phyloP scores from a whole-genome alignment of 2,329 filamentous ascomycete species.

The Emericellopsis cladophorae region DNA sequence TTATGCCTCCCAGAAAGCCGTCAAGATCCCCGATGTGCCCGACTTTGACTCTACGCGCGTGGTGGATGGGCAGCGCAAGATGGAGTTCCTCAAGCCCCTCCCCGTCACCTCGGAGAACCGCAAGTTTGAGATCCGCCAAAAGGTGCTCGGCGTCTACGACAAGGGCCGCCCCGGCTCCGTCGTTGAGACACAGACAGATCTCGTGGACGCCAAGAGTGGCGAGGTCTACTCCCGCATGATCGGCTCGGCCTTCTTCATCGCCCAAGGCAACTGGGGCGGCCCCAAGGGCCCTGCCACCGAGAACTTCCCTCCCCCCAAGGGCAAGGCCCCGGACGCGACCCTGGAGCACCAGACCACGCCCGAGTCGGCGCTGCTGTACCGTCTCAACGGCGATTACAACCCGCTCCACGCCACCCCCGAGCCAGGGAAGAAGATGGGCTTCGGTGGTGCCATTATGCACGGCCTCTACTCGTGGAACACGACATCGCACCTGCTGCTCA shows the following conservation, averaged over 20 bases:
- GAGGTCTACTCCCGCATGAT: conserved; percentile 61
- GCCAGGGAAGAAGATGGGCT: conserved; percentile 80
- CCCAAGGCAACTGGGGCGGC: conserved; percentile 72
- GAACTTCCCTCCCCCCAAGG: conserved; percentile 66
- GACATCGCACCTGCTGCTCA: conserved; percentile 59
- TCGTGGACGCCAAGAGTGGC: conserved; percentile 57
- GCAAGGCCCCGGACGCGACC: conserved; percentile 59
- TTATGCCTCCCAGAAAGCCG: conserved; percentile 55
- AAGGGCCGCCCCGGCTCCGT: conserved; percentile 78
- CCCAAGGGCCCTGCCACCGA: conserved; percentile 76
- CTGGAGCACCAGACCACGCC: conserved; percentile 57
- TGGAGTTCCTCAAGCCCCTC: conserved; percentile 65
- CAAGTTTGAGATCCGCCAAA: conserved; percentile 64
- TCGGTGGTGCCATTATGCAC: conserved; percentile 80
- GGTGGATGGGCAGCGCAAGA: conserved; percentile 73
- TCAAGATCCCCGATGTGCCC: conserved; percentile 63
- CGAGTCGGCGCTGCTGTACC: conserved; percentile 66
- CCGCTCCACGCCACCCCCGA: conserved; percentile 80
- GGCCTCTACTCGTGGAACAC: conserved; percentile 83
- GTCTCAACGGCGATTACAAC: conserved; percentile 90
- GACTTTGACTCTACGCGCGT: conserved; percentile 62
- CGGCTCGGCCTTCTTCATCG: conserved; percentile 67
- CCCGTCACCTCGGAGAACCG: conserved; percentile 58
- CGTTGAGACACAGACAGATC: conserved; percentile 63
- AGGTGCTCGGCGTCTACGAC: conserved; percentile 77